Base-by-base conservation (phyloP, 176 grass and related monocot species). In the Canna indica region DNA sequence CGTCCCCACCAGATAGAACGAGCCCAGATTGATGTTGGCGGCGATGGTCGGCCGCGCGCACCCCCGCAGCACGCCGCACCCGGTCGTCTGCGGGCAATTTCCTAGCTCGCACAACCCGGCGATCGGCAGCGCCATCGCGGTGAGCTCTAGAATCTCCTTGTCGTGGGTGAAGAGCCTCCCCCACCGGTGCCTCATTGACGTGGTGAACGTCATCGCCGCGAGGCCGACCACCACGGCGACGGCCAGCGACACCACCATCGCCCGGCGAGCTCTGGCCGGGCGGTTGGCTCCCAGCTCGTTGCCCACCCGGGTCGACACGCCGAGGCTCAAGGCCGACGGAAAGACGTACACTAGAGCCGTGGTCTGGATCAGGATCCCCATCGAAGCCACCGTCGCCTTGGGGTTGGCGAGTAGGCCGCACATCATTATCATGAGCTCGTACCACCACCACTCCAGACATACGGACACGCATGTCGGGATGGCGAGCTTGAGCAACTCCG, bases 361-460 rank as follows among this genome's bases (percentile, higher is more conserved):
- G 54, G 90, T 88, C 35, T 99, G 94, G 76, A 99, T 99, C 64
- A 99, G 85, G n/a, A 99, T 82, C 29, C 94, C 94, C 94, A 99
- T 99, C 53, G 94, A 91, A 4, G 94, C 90, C 33, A 99, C 90
- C 61, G 94, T 82, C 36, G 90, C 86, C 65, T 79, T 85, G 65
- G 90, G 94, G 59, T 99, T 88, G 64, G 76, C 47, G 0, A 99
- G 86, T 34, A 99, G 82, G 5, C 94, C 94, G 46, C 89, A 99
- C 20, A 93, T 82, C 80, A 99, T 83, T 68, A 99, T 99, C 90
- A 99, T 99, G 77, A 99, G 80, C 75, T 99, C 94, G 74, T 99
- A 99, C 94, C 94, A 99, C 94, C 94, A 99, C 94, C 94, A 99
- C 70, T 99, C 94, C 32, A 99, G 81, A 72, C 94, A 99, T 0